phyloP scores from a whole-genome alignment of 257 asterid genomes.

The Lantana camara region DNA sequence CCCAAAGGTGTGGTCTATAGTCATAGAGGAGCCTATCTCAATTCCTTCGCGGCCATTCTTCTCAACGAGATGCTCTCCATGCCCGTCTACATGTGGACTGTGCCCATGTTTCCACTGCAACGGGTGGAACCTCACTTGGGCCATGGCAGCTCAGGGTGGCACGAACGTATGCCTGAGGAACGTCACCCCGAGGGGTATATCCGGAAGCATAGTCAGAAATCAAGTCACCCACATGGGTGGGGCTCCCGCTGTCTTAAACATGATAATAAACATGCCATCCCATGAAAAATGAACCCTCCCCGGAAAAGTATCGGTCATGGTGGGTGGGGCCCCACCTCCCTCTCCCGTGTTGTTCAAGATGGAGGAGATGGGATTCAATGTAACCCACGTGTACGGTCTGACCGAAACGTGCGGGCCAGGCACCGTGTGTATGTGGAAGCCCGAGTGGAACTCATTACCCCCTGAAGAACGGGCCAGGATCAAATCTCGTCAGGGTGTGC shows the following conservation, averaged over 20 bases:
- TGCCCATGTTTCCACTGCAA: constrained; percentile 82
- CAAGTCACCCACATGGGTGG: constrained; percentile 73
- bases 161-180: too few species aligned
- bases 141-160: too few species aligned
- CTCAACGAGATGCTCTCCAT: too few species aligned
- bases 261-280: constrained; percentile 39
- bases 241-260: constrained; percentile 50
- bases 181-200: too few species aligned
- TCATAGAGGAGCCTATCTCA: too few species aligned
- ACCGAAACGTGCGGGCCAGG: constrained; percentile 76
- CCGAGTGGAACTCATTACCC: too few species aligned
- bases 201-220: too few species aligned
- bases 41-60: too few species aligned
- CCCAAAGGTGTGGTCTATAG: constrained; percentile 87
- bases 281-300: constrained; percentile 30
- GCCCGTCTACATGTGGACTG: constrained; percentile 68
- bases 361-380: constrained; percentile 48
- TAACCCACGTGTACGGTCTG: constrained; percentile 57
- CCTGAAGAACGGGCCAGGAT: too few species aligned
- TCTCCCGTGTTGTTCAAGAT: constrained; percentile 38
- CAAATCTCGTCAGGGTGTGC: too few species aligned
- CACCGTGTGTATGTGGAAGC: constrained; percentile 41
- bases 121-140: constrained; percentile 87
- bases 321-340: too few species aligned
- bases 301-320: constrained; percentile 42